Conservation (phyloP, 495 filamentous ascomycete genomes). For the Aspergillus haitiensis region DNA sequence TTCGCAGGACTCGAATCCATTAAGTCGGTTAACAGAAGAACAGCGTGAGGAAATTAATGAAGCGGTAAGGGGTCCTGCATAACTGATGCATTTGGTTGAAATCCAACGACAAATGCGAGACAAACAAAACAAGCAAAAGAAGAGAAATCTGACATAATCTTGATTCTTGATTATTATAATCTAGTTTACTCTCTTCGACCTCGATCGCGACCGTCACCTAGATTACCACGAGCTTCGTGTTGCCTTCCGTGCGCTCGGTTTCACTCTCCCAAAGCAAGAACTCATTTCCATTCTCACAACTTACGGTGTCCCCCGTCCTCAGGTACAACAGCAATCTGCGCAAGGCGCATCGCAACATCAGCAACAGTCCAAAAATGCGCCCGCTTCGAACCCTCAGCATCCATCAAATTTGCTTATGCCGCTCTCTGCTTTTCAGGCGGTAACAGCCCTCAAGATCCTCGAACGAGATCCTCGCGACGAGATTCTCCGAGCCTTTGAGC, state of each 20-base stretch:
- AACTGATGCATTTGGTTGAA: background rate
- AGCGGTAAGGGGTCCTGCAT: constrained; percentile 58
- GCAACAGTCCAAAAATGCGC: constrained; percentile 28
- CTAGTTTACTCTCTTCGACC: constrained; percentile 94
- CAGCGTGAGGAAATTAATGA: constrained; percentile 87
- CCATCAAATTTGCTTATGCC: constrained; percentile 65
- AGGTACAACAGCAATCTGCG: constrained; percentile 45
- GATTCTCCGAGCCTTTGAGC: constrained; percentile 84
- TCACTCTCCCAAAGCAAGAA: constrained; percentile 82
- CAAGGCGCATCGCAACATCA: constrained; percentile 27
- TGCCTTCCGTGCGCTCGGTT: constrained; percentile 93
- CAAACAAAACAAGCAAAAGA: background rate
- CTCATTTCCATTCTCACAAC: constrained; percentile 72
- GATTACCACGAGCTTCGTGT: constrained; percentile 99
- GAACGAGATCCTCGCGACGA: constrained; percentile 86
- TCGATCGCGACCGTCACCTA: constrained; percentile 90
- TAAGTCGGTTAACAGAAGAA: constrained; percentile 69
- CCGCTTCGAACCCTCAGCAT: constrained; percentile 44
- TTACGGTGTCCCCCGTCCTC: constrained; percentile 62
- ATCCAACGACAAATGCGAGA: background rate
- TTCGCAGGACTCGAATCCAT: constrained; percentile 47
- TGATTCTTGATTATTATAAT: background rate
- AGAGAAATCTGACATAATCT: constrained; percentile 1
- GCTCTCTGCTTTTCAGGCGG: constrained; percentile 69
- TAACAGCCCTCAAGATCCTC: constrained; percentile 77